Percentiles rank a stretch among this genome's conserved stretches.
These are phyloP conservation scores for Hansenula sp. DNA, from an alignment of 1,139 yeast species.

Conservation along the genomic window DNA sequence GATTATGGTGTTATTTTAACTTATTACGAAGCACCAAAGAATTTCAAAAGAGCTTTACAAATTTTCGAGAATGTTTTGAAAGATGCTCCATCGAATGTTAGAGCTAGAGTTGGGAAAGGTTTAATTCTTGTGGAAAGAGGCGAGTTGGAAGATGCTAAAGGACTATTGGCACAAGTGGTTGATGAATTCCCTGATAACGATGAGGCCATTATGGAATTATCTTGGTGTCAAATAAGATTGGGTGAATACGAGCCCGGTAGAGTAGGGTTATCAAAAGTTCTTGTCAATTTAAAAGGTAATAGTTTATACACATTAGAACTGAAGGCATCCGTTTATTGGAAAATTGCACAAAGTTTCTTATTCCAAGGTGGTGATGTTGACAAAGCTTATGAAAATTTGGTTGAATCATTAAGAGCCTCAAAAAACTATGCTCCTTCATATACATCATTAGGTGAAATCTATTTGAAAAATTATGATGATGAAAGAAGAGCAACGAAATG, in stretches of 20 bases:
- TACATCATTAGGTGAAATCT: conserved; percentile 74
- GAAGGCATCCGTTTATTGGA: conserved; percentile 64
- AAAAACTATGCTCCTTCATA: conserved; percentile 72
- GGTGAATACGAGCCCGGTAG: conserved; percentile 55
- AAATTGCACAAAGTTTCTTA: conserved; percentile 62
- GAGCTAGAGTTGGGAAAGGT: conserved; percentile 81
- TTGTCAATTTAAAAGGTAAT: conserved; percentile 42
- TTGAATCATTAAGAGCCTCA: conserved; percentile 60
- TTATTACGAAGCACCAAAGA: conserved; percentile 85
- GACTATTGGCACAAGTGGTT: conserved; percentile 48
- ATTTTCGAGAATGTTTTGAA: conserved; percentile 62
- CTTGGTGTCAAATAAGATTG: conserved; percentile 72
- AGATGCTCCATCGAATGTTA: conserved; percentile 46
- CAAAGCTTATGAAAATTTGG: conserved; percentile 50
- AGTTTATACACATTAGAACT: conserved; percentile 51
- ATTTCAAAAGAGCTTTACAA: conserved; percentile 69
- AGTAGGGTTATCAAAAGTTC: conserved; percentile 39
- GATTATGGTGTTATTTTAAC: conserved; percentile 76
- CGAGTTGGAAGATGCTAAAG: conserved; percentile 49
- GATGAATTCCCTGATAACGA: conserved; percentile 47
- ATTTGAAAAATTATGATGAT: conserved; percentile 56
- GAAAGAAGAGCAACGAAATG: conserved; percentile 74
- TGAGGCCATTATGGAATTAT: conserved; percentile 64
- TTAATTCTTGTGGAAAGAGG: conserved; percentile 68
- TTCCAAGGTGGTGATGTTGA: conserved; percentile 24